Evolutionary conservation across 768 basidiomycete genomes (phyloP), one percentile per base, ranked within the genome.

Genomic region (Russula brevipes): DNA sequence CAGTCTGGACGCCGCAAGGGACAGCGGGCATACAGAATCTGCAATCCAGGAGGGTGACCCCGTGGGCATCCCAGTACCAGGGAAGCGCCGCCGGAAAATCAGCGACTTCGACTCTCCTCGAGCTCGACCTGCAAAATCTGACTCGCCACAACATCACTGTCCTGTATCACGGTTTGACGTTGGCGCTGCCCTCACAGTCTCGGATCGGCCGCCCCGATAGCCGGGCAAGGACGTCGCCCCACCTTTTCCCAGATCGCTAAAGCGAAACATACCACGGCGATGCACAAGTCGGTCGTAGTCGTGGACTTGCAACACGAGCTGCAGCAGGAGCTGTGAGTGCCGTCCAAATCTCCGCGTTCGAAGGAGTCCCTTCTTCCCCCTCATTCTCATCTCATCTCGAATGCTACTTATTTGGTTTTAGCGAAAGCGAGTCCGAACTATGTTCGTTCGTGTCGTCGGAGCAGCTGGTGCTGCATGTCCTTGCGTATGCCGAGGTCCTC

Each of bases 401-500:
- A 24, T 24, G 24, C 24, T 24, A 24, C 24, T 24, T 33, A 14
- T 42, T 11, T 24, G n/a, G 9, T 33, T 24, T 41, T n/a, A 59
- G 65, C 36, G 65, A 57, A 39, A 45, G 38, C 19, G 49, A 54
- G 33, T 9, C 45, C 17, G 53, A 39, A 19, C 14, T 51, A 5
- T 52, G n/a, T 55, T 54, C 61, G 2, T 41, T 24, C 5, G 49
- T 16, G 17, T 56, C 68, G 44, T 16, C 83, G 24, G 73, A 76
- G 24, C 81, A 80, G 59, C 65, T 80, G 41, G 70, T 77, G 24
- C 74, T 71, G 8, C 89, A 94, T 71, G 77, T 93, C 24, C 74
- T 84, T 47, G 78, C 79, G 1, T 94, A 94, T 70, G 87, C 88
- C 6, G 89, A 94, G 60, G 75, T 88, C 65, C 76, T 94, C 30